Evolutionary conservation across 2,329 filamentous ascomycete species (phyloP).

Genomic region (Xenoacremonium recifei): DNA sequence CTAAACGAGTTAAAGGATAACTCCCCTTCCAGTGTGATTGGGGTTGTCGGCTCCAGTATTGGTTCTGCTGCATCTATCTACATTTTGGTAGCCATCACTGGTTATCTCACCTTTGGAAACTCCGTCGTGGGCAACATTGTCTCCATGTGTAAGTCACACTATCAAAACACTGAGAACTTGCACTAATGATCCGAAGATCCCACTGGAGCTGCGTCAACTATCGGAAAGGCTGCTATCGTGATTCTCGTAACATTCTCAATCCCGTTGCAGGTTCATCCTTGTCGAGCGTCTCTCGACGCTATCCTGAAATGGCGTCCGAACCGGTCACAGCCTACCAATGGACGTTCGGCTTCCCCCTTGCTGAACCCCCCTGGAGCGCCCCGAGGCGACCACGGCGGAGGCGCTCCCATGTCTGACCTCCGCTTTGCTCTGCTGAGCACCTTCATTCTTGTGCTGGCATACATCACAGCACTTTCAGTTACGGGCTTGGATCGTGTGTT

Average conservation of each 20-base stretch:
- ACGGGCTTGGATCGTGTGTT: constrained; percentile 86
- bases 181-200: constrained; percentile 32
- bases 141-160: constrained; percentile 69
- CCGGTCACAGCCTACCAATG: constrained; percentile 35
- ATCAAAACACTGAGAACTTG: too few relatives aligned
- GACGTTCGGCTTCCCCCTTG: constrained; percentile 41
- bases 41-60: constrained; percentile 79
- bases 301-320: constrained; percentile 88
- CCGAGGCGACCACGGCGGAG: constrained; percentile 52
- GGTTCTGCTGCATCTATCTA: constrained; percentile 87
- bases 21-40: constrained; percentile 69
- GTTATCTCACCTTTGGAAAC: constrained; percentile 93
- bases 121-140: constrained; percentile 90
- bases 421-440: constrained; percentile 91
- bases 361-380: constrained; percentile 35
- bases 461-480: constrained; percentile 87
- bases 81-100: constrained; percentile 87
- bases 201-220: constrained; percentile 70
- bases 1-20: constrained; percentile 91
- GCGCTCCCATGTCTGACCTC: constrained; percentile 73
- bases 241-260: constrained; percentile 96
- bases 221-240: constrained; percentile 93
- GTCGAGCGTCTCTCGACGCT: constrained; percentile 90
- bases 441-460: constrained; percentile 77
- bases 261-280: constrained; percentile 92